Evolutionary conservation across 768 basidiomycete species (phyloP), one percentile per base, ranked within the genome.

Genomic region (Pleurotus tuoliensis): DNA sequence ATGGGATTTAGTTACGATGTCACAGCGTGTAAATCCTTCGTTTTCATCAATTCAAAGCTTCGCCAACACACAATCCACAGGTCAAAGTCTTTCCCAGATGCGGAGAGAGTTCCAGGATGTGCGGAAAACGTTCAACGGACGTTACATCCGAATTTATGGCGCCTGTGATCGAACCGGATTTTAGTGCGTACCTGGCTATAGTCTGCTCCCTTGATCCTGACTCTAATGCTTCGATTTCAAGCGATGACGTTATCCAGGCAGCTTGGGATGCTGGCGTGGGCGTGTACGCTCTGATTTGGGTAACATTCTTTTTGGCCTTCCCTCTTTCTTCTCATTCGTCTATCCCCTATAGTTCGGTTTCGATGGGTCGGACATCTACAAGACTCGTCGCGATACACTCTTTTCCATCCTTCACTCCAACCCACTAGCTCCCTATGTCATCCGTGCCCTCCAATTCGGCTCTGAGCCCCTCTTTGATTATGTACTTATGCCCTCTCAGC

Each of bases 1-100:
- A 69, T 90, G 49, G 89, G 88, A 0, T 86, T 91, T 69, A 86
- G 86, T 66, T 91, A 91, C 61, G 88, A 88, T 63, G 76, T 90
- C 20, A 80, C 83, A 41, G 75, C 71, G 9, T 89, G 87, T 86
- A 61, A 48, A 81, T 67, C 25, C 7, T 20, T 47, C 37, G 65
- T 11, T 27, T 24, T 44, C 3, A 22, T 43, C 16, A 18, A 2
- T 43, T 34, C 1, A 8, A 9, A 9, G 27, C 27, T 7, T 30
- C 11, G 30, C 30, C 7, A 2, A 34, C 30, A 34, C 30, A 11
- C 30, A 30, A 9, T 7, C 11, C 11, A 11, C 48, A 88, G 87
- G 88, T 59, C 87, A 87, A 67, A 84, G 80, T 62, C 57, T 71
- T 8, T 63, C 65, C 7, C 72, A 78, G 59, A 71, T 90, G 39